phyloP scores from a whole-genome alignment of 2,329 filamentous ascomycete genomes.

The Trichoderma koningii region DNA sequence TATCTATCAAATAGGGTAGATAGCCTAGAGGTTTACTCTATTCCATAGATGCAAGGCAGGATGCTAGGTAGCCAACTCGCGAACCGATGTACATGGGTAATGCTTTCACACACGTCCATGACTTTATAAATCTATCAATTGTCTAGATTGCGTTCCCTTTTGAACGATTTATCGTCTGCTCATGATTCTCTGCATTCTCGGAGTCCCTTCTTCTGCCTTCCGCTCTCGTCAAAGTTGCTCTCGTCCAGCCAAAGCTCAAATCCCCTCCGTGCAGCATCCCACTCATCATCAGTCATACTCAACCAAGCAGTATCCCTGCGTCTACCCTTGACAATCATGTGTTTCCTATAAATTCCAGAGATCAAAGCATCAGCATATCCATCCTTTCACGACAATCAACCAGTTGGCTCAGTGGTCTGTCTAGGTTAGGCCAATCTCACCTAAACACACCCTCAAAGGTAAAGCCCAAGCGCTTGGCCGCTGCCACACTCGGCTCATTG shows the following conservation, averaged over 20 bases:
- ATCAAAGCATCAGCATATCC: background rate
- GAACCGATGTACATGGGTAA: too few species aligned
- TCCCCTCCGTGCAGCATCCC: slow-evolving; percentile 49
- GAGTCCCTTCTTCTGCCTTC: slow-evolving; percentile 53
- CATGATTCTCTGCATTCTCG: slow-evolving; percentile 36
- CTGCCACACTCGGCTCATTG: slow-evolving; percentile 56
- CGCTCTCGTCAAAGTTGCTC: slow-evolving; percentile 58
- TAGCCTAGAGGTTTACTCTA: too few species aligned
- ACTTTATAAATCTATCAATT: too few species aligned
- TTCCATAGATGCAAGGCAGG: background rate
- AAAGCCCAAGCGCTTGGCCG: slow-evolving; percentile 61
- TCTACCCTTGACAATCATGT: slow-evolving; percentile 60
- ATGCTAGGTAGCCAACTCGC: too few species aligned
- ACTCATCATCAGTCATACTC: slow-evolving; percentile 61
- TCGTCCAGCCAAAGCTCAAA: slow-evolving; percentile 58
- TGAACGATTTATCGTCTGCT: background rate
- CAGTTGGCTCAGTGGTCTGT: background rate
- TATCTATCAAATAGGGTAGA: background rate
- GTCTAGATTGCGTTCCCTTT: fast-evolving
- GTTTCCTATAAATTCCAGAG: slow-evolving; percentile 44
- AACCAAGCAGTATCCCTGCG: slow-evolving; percentile 63
- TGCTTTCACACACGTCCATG: too few species aligned
- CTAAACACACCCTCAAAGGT: slow-evolving; percentile 61
- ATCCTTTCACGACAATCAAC: background rate
- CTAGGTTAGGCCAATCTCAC: slow-evolving; percentile 30